A percentile compares a stretch with the other conserved stretches of the same genome.
phyloP scores from a whole-genome alignment of 345 rosid species.

The Viola odorata region DNA sequence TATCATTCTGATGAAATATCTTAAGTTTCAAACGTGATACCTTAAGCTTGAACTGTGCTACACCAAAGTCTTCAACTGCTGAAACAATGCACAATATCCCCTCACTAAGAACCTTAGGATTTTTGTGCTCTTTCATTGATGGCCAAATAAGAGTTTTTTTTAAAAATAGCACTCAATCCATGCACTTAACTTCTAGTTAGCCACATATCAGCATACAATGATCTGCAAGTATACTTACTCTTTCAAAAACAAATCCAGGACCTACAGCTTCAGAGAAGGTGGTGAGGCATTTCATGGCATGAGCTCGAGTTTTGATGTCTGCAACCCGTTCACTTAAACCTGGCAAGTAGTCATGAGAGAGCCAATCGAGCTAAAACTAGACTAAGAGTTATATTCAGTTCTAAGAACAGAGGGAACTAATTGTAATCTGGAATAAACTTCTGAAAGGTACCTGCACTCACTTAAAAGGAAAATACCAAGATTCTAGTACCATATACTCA shows the following conservation, averaged over 20 bases:
- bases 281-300: conserved; percentile 94
- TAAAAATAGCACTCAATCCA: too few relatives aligned
- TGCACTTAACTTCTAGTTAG: too few relatives aligned
- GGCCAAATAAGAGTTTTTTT: too few relatives aligned
- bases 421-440: too few relatives aligned
- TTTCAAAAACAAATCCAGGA: conserved; percentile 92
- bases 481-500: conserved; percentile 34
- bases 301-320: conserved; percentile 93
- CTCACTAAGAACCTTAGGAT: conserved; percentile 99
- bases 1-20: background rate
- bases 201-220: too few relatives aligned
- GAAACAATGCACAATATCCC: conserved; percentile 91
- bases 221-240: conserved; percentile 42
- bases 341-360: conserved; percentile 20
- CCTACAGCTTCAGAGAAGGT: conserved; percentile 93
- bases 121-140: conserved; percentile 84
- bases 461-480: conserved; percentile 7
- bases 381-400: too few relatives aligned
- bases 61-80: conserved; percentile 94
- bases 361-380: background rate
- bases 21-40: conserved; percentile 24
- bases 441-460: background rate
- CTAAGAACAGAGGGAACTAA: too few relatives aligned
- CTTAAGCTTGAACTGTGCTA: conserved; percentile 84
- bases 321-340: conserved; percentile 94